Evolutionary conservation across 2,329 filamentous ascomycete genomes (phyloP).

Genomic region (Lachnellula suecica): DNA sequence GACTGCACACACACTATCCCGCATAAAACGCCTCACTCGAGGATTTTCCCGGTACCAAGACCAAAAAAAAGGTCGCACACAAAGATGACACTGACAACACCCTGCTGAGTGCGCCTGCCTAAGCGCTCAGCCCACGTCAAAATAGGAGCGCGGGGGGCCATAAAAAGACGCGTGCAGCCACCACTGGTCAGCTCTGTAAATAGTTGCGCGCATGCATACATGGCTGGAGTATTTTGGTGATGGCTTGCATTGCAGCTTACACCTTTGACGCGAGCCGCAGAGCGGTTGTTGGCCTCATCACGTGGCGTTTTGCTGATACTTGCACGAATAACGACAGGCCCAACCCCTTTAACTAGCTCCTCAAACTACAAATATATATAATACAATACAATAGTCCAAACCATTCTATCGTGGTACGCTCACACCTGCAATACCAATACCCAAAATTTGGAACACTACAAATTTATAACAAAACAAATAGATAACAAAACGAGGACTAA

Average conservation of each 20-base stretch:
- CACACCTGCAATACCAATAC: too few relatives aligned
- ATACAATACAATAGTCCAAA: too few relatives aligned
- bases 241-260: background rate
- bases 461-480: too few relatives aligned
- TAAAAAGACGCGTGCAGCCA: background rate
- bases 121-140: background rate
- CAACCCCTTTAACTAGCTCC: too few relatives aligned
- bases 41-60: background rate
- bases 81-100: background rate
- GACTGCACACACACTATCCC: background rate
- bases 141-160: background rate
- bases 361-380: too few relatives aligned
- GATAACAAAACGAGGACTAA: too few relatives aligned
- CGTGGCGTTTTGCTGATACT: too few relatives aligned
- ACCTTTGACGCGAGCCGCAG: background rate
- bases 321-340: too few relatives aligned
- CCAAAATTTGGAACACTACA: too few relatives aligned
- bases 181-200: background rate
- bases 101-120: background rate
- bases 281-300: too few relatives aligned
- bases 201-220: background rate
- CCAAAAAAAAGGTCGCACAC: background rate
- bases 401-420: too few relatives aligned
- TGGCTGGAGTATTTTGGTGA: background rate
- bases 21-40: background rate